A percentile compares a stretch with the other conserved stretches of the same genome.
These are phyloP conservation scores for Rhodotorula paludigena DNA, from an alignment of 768 basidiomycete species.

Conservation along the genomic window DNA sequence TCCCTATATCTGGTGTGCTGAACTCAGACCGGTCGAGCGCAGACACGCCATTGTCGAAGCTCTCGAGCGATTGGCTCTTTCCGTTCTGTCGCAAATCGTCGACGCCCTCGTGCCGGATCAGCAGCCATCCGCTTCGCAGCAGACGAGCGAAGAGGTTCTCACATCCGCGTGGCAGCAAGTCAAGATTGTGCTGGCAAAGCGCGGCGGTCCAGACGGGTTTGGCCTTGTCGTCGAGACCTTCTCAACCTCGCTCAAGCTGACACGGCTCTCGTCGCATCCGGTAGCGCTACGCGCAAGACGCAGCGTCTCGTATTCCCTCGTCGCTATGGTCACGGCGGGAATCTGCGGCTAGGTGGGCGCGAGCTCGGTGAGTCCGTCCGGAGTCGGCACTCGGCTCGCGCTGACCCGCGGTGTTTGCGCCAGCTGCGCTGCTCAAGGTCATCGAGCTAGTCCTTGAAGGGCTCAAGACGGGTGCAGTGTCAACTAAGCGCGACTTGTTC, in stretches of 20 bases:
- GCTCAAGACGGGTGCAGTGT: constrained; percentile 54
- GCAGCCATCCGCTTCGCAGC: neutral
- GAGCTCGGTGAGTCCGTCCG: constrained; percentile 14
- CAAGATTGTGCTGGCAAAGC: constrained; percentile 6
- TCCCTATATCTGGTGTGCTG: too few relatives aligned
- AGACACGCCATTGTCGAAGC: constrained; percentile 26
- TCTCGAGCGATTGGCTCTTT: constrained; percentile 28
- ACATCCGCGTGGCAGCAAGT: neutral
- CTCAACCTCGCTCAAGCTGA: neutral
- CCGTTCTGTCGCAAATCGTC: constrained; percentile 22
- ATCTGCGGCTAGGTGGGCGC: constrained; percentile 4
- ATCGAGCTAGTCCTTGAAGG: constrained; percentile 68
- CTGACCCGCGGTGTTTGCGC: too few relatives aligned
- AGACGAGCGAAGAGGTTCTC: neutral
- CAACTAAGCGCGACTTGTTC: constrained; percentile 80
- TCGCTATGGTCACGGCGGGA: constrained; percentile 10
- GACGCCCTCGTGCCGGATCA: neutral
- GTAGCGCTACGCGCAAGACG: neutral
- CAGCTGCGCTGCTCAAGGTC: constrained; percentile 67
- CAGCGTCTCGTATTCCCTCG: constrained; percentile 20
- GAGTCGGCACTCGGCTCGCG: neutral
- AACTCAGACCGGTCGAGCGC: neutral
- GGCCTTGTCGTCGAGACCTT: neutral
- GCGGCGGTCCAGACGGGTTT: neutral
- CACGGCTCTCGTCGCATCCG: neutral